Evolutionary conservation across 768 basidiomycete genomes (phyloP).

Genomic region (Cystofilobasidium capitatum): DNA sequence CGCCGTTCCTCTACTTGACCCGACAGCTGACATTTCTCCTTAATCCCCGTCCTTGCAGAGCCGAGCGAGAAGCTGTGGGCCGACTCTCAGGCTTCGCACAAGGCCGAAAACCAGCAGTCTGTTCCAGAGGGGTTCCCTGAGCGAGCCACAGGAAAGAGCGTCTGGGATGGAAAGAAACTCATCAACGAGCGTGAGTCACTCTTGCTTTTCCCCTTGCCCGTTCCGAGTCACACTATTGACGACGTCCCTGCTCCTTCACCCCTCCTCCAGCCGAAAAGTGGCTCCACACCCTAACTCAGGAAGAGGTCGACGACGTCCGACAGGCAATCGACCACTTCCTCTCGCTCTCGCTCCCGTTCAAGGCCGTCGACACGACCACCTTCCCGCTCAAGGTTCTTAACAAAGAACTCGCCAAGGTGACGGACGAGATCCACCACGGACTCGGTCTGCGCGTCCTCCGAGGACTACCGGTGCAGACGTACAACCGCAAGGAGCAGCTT

Average conservation of each 20-base stretch:
- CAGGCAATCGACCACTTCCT: conserved; percentile 29
- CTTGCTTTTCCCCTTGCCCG: neutral
- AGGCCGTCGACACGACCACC: conserved; percentile 24
- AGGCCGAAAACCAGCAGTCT: conserved; percentile 10
- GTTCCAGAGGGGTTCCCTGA: conserved; percentile 28
- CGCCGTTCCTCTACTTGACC: neutral
- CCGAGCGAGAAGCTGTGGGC: neutral
- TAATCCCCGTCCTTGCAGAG: neutral
- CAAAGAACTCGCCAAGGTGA: conserved; percentile 14
- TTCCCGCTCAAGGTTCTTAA: conserved; percentile 28
- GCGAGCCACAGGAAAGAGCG: conserved; percentile 17
- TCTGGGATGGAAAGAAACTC: conserved; percentile 30
- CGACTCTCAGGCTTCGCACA: neutral
- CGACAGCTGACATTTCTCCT: too few species aligned
- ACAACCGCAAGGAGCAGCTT: conserved; percentile 28
- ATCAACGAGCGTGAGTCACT: conserved; percentile 29
- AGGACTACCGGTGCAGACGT: conserved; percentile 30
- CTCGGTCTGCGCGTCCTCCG: conserved; percentile 30
- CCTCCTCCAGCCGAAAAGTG: conserved; percentile 28
- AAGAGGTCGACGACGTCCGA: conserved; percentile 25
- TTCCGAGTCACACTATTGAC: too few species aligned
- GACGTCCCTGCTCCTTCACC: neutral
- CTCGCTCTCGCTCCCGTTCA: conserved; percentile 23
- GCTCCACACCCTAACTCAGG: conserved; percentile 27
- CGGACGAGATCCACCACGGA: conserved; percentile 28